Percentiles rank a stretch among this genome's conserved stretches.
Evolutionary conservation across 257 asterid species (phyloP).

Genomic region (Avicennia marina): DNA sequence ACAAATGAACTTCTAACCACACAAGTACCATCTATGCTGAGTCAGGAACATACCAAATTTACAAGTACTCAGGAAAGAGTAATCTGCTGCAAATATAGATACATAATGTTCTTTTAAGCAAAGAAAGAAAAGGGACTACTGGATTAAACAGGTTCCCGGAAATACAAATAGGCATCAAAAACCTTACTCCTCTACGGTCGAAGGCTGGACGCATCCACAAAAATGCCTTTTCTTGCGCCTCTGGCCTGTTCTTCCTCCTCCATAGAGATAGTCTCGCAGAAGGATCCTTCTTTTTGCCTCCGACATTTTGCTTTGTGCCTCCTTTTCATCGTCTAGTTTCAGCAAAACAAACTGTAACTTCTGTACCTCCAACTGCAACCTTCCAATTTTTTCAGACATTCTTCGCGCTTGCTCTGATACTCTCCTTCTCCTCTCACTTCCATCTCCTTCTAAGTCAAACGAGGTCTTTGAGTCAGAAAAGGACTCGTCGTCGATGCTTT

Average conservation of each 20-base stretch:
- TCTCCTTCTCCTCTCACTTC: slow-evolving; percentile 47
- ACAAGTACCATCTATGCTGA: no score
- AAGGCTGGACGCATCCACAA: slow-evolving; percentile 51
- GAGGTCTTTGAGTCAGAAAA: slow-evolving; percentile 47
- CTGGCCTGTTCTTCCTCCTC: neutral
- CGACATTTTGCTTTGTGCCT: neutral
- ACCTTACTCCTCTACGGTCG: slow-evolving; percentile 35
- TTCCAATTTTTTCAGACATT: slow-evolving; percentile 56
- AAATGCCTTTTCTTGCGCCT: neutral
- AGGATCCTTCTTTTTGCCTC: neutral
- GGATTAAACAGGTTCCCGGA: no score
- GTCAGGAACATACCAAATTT: no score
- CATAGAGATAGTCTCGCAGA: neutral
- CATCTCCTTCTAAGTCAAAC: slow-evolving; percentile 63
- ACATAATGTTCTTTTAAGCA: no score
- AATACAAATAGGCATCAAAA: no score
- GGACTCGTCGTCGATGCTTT: slow-evolving; percentile 45
- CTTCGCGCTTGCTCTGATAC: slow-evolving; percentile 43
- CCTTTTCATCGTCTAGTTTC: slow-evolving; percentile 36
- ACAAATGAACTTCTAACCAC: no score
- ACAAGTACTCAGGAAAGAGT: no score
- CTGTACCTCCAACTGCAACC: slow-evolving; percentile 60
- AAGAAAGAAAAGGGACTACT: no score
- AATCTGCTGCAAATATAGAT: no score
- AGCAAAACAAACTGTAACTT: slow-evolving; percentile 46